Percentiles rank a stretch among this genome's conserved stretches.
These are phyloP conservation scores for Apiospora malaysiana DNA, from an alignment of 2,329 filamentous ascomycete species.

Conservation along the genomic window DNA sequence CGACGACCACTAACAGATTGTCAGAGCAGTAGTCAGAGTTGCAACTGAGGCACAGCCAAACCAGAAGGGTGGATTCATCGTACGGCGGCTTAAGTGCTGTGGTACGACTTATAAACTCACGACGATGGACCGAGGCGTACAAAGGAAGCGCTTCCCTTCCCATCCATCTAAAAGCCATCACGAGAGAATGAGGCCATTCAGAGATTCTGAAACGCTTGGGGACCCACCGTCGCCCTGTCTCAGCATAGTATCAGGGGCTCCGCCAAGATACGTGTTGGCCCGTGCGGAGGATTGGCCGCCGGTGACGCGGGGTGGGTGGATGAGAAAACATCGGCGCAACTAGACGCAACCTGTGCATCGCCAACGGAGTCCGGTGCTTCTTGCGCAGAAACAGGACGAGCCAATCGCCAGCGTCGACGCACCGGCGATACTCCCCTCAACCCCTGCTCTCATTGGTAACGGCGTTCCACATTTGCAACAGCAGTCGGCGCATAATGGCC, in stretches of 20 bases:
- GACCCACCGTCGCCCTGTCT: constrained; percentile 4
- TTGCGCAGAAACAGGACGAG: background rate
- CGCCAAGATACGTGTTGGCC: background rate
- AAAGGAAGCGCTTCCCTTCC: constrained; percentile 3
- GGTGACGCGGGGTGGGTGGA: constrained; percentile 15
- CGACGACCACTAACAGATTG: background rate
- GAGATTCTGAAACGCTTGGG: constrained; percentile 15
- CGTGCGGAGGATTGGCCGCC: background rate
- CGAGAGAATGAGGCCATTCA: constrained; percentile 18
- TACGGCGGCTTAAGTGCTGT: background rate
- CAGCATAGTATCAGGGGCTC: constrained; percentile 5
- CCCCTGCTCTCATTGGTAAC: background rate
- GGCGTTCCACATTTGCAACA: constrained; percentile 14
- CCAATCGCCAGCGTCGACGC: constrained; percentile 2
- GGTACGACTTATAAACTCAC: background rate
- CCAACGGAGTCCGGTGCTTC: constrained; percentile 3
- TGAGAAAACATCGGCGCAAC: constrained; percentile 16
- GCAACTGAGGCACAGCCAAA: background rate
- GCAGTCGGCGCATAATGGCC: constrained; percentile 17
- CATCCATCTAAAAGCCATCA: background rate
- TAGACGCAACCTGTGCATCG: background rate
- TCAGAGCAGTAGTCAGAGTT: background rate
- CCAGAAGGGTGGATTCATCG: background rate
- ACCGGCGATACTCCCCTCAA: background rate
- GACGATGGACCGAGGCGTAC: background rate